These are phyloP conservation scores for Cymbopogon citratus DNA, from an alignment of 176 grass and related monocot species.

Conservation along the genomic window DNA sequence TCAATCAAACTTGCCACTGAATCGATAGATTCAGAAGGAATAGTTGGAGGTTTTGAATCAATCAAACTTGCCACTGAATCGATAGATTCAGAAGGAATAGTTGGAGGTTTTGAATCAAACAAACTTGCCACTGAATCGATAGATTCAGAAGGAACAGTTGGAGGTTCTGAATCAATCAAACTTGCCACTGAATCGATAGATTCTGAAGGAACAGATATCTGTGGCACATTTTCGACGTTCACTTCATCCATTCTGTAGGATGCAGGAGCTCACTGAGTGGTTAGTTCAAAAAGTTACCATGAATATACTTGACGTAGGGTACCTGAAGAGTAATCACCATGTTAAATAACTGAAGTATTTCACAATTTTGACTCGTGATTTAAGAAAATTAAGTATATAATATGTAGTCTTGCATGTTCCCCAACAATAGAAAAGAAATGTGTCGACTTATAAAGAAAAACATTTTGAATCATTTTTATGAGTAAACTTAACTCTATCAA, in stretches of 20 bases:
- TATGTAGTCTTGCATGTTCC: neutral
- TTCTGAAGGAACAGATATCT: neutral
- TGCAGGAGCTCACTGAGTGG: neutral
- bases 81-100: too few species aligned
- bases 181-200: neutral
- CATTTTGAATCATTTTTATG: neutral
- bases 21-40: neutral
- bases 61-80: too few species aligned
- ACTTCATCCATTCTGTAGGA: slow-evolving; percentile 37
- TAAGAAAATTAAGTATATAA: neutral
- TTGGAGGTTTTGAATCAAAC: too few species aligned
- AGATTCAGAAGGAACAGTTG: neutral
- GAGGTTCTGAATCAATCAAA: slow-evolving; percentile 19
- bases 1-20: slow-evolving; percentile 4
- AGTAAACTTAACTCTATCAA: neutral
- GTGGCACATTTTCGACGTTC: slow-evolving; percentile 4
- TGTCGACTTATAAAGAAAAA: neutral
- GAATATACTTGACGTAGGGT: neutral
- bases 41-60: neutral
- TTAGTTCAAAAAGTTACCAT: slow-evolving; percentile 8
- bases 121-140: neutral
- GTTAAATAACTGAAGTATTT: neutral
- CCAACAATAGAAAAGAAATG: neutral
- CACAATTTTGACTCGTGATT: neutral
- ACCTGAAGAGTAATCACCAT: slow-evolving; percentile 16